Base-by-base conservation (phyloP, 148 eudicot genomes). In the Nepenthes gracilis region DNA sequence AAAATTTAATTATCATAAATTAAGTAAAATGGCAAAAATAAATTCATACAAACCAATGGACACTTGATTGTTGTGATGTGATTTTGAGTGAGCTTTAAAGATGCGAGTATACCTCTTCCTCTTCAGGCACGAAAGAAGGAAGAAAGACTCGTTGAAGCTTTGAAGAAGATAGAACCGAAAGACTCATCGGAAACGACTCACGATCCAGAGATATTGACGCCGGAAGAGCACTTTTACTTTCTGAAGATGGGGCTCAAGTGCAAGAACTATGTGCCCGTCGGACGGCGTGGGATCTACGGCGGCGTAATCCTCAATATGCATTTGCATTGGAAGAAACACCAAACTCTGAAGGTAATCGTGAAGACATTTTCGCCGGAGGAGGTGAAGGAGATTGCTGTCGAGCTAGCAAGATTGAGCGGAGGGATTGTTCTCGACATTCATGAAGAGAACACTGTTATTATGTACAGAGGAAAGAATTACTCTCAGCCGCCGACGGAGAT, bases 261-360 rank as follows among this genome's bases (percentile, higher is more conserved):
- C 81, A 93, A 86, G 76, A 86, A 93, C 62, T 93, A 93, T 65
- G 97, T 93, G 10, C 95, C 99, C 5, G 79, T 93, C 23, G 97
- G 99, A 60, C 78, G 96, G 64, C 76, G 99, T 43, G 97, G 99
- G 57, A 79, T 93, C 58, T 93, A 82, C 76, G 92, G 86, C 66
- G 99, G 99, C 47, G 96, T 89, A 37, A 86, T 93, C 63, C 75
- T 93, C 45, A 93, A 93, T 76, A 93, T 89, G 96, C 99, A 93
- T 71, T 81, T 93, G 74, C 99, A 93, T 62, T 93, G 99, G 97
- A 93, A 93, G 74, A 93, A 86, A 67, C 99, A 93, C 77, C 95
- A 93, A 66, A 93, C 96, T 35, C 71, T 93, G 47, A 75, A 86
- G 68, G 99, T 93, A 47, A 74, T 88, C 58, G 91, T 88, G 55